Evolutionary conservation across 805 yeast genomes (phyloP).

Genomic region (Cyberlindnera bimundalis): DNA sequence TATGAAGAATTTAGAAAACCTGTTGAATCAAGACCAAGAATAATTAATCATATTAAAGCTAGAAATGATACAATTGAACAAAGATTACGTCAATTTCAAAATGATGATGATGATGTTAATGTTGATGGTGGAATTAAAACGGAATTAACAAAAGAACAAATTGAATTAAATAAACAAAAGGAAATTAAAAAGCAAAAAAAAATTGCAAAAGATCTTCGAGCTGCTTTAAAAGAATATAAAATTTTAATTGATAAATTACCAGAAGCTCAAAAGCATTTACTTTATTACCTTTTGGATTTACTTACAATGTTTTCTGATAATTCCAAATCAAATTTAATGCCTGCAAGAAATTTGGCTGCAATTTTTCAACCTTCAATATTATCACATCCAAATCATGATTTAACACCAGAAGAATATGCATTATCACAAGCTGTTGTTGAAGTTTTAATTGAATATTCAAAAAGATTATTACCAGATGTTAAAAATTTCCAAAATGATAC

Average conservation of each 20-base stretch:
- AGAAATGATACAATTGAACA: slow-evolving; percentile 44
- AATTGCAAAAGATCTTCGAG: slow-evolving; percentile 59
- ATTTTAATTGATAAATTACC: slow-evolving; percentile 67
- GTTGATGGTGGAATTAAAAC: too few relatives aligned
- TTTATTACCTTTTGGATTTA: slow-evolving; percentile 83
- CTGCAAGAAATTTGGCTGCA: slow-evolving; percentile 89
- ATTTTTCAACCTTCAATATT: slow-evolving; percentile 95
- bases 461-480: slow-evolving; percentile 63
- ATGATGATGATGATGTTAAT: too few relatives aligned
- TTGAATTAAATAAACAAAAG: slow-evolving; percentile 30
- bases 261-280: slow-evolving; percentile 70
- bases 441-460: slow-evolving; percentile 82
- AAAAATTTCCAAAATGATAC: slow-evolving; percentile 26
- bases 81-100: slow-evolving; percentile 32
- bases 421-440: slow-evolving; percentile 83
- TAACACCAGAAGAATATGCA: slow-evolving; percentile 89
- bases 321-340: slow-evolving; percentile 79
- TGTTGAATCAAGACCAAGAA: slow-evolving; percentile 56
- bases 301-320: slow-evolving; percentile 81
- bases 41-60: slow-evolving; percentile 61
- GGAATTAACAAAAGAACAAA: slow-evolving; percentile 25
- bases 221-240: slow-evolving; percentile 71
- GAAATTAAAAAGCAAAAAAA: slow-evolving; percentile 45
- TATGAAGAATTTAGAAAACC: slow-evolving; percentile 82
- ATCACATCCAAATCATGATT: slow-evolving; percentile 89